Evolutionary conservation across 805 yeast genomes (phyloP).

Genomic region (Candida ponderosae): DNA sequence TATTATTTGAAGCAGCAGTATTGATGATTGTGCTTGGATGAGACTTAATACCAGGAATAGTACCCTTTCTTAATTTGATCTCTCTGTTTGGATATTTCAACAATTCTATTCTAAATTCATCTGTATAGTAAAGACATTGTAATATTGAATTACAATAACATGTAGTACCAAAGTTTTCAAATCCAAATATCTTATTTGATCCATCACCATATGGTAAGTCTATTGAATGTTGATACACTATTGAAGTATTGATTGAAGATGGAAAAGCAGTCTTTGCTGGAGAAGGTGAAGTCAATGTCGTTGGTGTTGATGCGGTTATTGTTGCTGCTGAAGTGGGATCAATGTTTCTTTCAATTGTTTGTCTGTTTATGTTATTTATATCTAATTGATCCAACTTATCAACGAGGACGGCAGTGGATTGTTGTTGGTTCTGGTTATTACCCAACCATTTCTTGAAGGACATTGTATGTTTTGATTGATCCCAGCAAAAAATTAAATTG

Average conservation of each 20-base stretch:
- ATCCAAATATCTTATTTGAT: slow-evolving; percentile 61
- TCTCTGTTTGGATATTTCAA: slow-evolving; percentile 38
- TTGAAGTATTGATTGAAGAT: background rate
- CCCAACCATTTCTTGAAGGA: slow-evolving; percentile 15
- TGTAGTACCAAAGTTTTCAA: slow-evolving; percentile 84
- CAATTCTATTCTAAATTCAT: slow-evolving; percentile 54
- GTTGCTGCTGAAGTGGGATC: background rate
- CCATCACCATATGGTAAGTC: slow-evolving; percentile 58
- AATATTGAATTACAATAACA: slow-evolving; percentile 92
- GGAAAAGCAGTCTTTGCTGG: background rate
- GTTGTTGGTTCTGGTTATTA: too few species aligned
- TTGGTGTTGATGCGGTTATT: background rate
- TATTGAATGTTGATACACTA: too few species aligned
- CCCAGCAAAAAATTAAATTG: too few species aligned
- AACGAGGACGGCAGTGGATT: too few species aligned
- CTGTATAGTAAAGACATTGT: slow-evolving; percentile 77
- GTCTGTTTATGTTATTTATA: slow-evolving; percentile 1
- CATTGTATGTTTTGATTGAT: slow-evolving; percentile 3
- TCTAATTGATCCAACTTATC: too few species aligned
- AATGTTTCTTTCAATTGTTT: slow-evolving; percentile 1
- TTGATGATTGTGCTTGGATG: slow-evolving; percentile 17
- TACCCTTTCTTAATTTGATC: slow-evolving; percentile 29
- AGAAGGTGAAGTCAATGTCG: background rate
- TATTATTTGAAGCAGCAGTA: slow-evolving; percentile 2
- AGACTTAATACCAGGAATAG: slow-evolving; percentile 32